These are phyloP conservation scores for Tulasnella sp. DNA, from an alignment of 768 basidiomycete genomes.

Conservation along the genomic window DNA sequence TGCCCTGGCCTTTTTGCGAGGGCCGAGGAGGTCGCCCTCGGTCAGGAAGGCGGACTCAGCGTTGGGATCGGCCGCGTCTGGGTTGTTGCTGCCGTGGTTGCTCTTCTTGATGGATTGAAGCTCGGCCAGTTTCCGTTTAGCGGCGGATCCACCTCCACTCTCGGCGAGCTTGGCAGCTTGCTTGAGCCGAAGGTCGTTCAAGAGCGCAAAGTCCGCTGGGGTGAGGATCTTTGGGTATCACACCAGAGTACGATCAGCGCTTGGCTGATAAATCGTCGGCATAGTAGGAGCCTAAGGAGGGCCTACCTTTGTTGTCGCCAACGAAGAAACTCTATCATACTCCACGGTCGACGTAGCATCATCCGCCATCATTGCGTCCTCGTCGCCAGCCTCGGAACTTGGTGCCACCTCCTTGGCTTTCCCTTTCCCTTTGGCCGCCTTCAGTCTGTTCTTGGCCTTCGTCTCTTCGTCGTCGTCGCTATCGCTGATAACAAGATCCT, in stretches of 20 bases:
- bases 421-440: slow-evolving; percentile 18
- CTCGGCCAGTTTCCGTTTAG: slow-evolving; percentile 80
- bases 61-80: slow-evolving; percentile 29
- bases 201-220: slow-evolving; percentile 86
- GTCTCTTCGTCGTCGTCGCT: slow-evolving; percentile 62
- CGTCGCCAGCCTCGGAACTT: slow-evolving; percentile 2
- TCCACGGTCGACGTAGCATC: slow-evolving; percentile 22
- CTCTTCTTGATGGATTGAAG: slow-evolving; percentile 62
- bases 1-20: slow-evolving; percentile 84
- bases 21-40: slow-evolving; percentile 86
- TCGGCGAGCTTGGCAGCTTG: slow-evolving; percentile 64
- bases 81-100: slow-evolving; percentile 20
- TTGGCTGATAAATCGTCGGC: background rate
- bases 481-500: slow-evolving; percentile 68
- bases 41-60: slow-evolving; percentile 58
- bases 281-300: background rate
- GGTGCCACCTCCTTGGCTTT: slow-evolving; percentile 18
- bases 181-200: slow-evolving; percentile 78
- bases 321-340: slow-evolving; percentile 41
- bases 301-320: slow-evolving; percentile 70
- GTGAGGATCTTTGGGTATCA: slow-evolving; percentile 75
- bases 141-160: slow-evolving; percentile 50
- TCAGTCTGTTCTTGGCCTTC: slow-evolving; percentile 15
- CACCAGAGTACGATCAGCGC: slow-evolving; percentile 15
- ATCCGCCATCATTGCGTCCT: slow-evolving; percentile 19